phyloP scores from a whole-genome alignment of 2,329 filamentous ascomycete species.

The Beauveria australis region DNA sequence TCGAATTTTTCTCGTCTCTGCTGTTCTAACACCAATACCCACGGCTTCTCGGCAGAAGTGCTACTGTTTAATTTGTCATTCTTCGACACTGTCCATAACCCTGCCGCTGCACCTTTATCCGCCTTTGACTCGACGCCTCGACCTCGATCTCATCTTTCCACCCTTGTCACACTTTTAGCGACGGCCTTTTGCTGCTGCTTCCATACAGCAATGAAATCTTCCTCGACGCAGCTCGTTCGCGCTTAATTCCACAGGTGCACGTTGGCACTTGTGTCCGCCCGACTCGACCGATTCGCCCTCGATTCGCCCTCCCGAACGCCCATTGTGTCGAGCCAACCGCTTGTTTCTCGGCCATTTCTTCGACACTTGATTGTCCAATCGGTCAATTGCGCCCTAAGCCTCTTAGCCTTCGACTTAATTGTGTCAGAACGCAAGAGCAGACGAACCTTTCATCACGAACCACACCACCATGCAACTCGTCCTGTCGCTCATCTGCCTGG shows the following conservation, averaged over 20 bases:
- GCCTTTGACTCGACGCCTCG: background rate
- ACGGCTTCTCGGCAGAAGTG: background rate
- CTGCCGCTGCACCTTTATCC: background rate
- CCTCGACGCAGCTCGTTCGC: background rate
- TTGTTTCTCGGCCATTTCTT: background rate
- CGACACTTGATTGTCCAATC: background rate
- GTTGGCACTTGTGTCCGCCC: background rate
- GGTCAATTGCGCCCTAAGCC: background rate
- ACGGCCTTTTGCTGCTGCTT: background rate
- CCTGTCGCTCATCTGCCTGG: constrained; percentile 35
- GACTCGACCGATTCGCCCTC: background rate
- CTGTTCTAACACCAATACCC: background rate
- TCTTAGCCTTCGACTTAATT: background rate
- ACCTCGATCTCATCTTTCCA: background rate
- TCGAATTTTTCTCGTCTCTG: background rate
- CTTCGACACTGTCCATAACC: background rate
- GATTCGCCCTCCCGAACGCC: background rate
- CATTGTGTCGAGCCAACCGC: background rate
- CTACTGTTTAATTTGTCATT: background rate
- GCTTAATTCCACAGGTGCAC: background rate
- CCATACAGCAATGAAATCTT: background rate
- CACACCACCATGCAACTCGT: constrained; percentile 29
- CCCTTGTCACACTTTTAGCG: background rate
- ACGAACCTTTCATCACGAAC: background rate
- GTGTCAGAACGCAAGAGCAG: background rate